A percentile compares a stretch with the other conserved stretches of the same genome.
phyloP scores from a whole-genome alignment of 208 protist species.

The Acanthamoeba sp. region DNA sequence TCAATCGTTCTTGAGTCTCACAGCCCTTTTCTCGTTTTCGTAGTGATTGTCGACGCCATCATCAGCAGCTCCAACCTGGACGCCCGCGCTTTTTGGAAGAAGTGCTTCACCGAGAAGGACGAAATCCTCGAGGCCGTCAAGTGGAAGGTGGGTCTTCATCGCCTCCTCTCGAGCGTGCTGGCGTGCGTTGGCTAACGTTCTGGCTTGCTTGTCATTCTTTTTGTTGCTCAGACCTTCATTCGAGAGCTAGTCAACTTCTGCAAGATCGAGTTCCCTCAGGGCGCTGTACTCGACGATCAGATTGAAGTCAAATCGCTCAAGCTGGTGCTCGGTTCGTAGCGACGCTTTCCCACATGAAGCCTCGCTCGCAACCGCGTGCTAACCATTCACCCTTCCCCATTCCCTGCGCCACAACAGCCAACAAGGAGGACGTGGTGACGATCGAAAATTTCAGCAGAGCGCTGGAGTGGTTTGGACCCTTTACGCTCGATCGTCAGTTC shows the following conservation, averaged over 20 bases:
- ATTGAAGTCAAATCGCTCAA: constrained; percentile 37
- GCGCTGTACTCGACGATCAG: background rate
- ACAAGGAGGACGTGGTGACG: constrained; percentile 40
- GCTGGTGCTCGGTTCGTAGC: background rate
- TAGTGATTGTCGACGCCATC: constrained; percentile 26
- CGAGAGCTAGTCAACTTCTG: constrained; percentile 3
- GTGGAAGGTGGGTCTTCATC: background rate
- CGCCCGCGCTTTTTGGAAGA: constrained; percentile 43
- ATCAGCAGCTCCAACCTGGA: constrained; percentile 8
- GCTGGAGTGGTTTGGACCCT: constrained; percentile 64
- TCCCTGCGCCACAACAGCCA: background rate
- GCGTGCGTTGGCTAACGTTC: no score
- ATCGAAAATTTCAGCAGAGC: constrained; percentile 1
- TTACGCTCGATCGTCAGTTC: constrained; percentile 5
- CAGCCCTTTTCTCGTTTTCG: background rate
- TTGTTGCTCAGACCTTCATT: background rate
- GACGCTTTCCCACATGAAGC: background rate
- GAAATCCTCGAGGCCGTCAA: background rate
- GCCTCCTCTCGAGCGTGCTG: background rate
- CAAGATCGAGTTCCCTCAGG: constrained; percentile 48
- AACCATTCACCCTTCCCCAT: background rate
- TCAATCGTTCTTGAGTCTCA: background rate
- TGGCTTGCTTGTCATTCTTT: no score
- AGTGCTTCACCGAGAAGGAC: constrained; percentile 4
- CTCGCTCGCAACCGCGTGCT: background rate